These are phyloP conservation scores for Erucastrum elatum DNA, from an alignment of 345 rosid genomes.

Conservation along the genomic window DNA sequence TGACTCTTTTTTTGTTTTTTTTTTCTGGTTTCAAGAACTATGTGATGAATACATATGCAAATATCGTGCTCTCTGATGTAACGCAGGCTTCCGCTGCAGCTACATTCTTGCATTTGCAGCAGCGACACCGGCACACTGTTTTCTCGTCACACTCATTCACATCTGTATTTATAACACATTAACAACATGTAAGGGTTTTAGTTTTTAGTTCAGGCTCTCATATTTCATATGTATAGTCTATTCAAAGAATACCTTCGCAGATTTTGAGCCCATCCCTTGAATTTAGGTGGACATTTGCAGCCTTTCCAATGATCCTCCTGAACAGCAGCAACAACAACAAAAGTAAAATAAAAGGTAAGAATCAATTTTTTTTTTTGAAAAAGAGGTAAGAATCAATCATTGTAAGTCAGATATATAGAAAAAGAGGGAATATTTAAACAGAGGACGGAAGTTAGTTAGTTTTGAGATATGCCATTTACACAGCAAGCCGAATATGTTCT, in stretches of 20 bases:
- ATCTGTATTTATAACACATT: conserved; percentile 3
- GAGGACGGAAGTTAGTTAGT: neutral
- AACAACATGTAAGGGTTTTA: neutral
- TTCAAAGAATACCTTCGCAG: conserved; percentile 57
- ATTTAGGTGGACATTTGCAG: conserved; percentile 88
- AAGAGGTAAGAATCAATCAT: neutral
- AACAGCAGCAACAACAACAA: neutral
- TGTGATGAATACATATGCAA: conserved; percentile 59
- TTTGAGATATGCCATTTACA: conserved; percentile 40
- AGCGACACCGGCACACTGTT: conserved; percentile 65
- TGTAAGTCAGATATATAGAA: neutral
- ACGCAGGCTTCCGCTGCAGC: conserved; percentile 63
- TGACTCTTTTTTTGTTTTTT: neutral
- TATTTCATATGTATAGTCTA: neutral
- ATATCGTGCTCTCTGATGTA: conserved; percentile 79
- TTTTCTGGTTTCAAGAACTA: neutral
- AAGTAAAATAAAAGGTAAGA: neutral
- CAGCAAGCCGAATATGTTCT: conserved; percentile 70
- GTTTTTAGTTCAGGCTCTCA: neutral
- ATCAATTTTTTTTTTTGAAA: too few species aligned
- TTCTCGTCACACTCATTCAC: conserved; percentile 80
- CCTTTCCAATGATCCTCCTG: conserved; percentile 63
- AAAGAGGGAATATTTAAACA: conserved; percentile 3
- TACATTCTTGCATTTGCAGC: conserved; percentile 60
- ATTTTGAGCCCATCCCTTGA: conserved; percentile 77